These are phyloP conservation scores for Nitzschia palea DNA, from an alignment of 108 stramenopile genomes.

Conservation along the genomic window DNA sequence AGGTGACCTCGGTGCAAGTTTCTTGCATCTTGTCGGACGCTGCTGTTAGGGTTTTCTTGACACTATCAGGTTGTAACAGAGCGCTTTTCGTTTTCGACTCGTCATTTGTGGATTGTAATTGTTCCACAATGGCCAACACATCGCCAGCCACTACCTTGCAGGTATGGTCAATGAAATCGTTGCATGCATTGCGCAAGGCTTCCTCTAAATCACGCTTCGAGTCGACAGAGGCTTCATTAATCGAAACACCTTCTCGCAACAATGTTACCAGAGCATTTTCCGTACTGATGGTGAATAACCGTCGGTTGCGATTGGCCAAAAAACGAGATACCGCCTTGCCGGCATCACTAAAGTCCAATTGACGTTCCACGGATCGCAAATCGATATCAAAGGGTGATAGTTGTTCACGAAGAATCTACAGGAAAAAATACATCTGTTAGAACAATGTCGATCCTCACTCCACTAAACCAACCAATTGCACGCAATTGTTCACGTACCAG, in stretches of 20 bases:
- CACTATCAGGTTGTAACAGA: conserved; percentile 43
- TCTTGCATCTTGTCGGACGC: conserved; percentile 51
- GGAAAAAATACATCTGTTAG: background rate
- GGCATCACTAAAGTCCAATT: conserved; percentile 89
- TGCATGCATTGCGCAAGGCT: conserved; percentile 80
- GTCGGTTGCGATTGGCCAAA: conserved; percentile 84
- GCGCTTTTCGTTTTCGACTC: conserved; percentile 19
- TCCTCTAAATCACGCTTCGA: conserved; percentile 91
- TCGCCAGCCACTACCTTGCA: conserved; percentile 54
- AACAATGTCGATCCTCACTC: background rate
- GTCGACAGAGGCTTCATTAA: conserved; percentile 84
- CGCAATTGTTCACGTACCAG: conserved; percentile 51
- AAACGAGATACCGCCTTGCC: conserved; percentile 85
- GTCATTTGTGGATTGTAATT: conserved; percentile 24
- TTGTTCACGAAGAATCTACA: conserved; percentile 88
- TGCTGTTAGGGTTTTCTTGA: conserved; percentile 46
- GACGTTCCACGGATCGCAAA: conserved; percentile 81
- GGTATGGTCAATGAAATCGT: conserved; percentile 88
- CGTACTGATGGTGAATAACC: conserved; percentile 86
- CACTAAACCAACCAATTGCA: background rate
- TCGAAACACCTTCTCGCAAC: conserved; percentile 83
- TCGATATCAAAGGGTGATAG: conserved; percentile 93
- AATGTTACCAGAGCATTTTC: conserved; percentile 87
- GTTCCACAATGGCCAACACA: conserved; percentile 55
- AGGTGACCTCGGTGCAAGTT: conserved; percentile 46